Conservation (phyloP, 2,329 filamentous ascomycete species). For the Clathrospora elynae region DNA sequence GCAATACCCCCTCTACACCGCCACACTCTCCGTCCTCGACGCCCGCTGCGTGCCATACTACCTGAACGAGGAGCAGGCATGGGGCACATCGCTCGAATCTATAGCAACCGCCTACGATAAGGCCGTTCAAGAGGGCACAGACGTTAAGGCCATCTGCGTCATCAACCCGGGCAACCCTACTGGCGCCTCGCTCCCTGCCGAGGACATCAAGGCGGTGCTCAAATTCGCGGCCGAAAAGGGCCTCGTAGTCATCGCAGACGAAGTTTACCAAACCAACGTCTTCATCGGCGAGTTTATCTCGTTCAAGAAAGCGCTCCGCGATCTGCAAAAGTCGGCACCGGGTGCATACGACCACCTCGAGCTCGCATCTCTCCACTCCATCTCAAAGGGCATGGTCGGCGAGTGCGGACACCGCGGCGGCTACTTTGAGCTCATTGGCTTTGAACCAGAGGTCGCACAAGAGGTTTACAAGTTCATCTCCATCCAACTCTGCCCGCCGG, state of each 20-base stretch:
- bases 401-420: conserved; percentile 97
- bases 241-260: conserved; percentile 90
- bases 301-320: conserved; percentile 87
- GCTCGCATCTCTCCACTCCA: conserved; percentile 87
- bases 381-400: conserved; percentile 98
- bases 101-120: conserved; percentile 76
- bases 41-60: conserved; percentile 90
- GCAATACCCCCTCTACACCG: conserved; percentile 97
- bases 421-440: conserved; percentile 94
- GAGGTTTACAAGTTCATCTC: conserved; percentile 99
- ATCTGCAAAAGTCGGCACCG: conserved; percentile 70
- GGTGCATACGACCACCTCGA: conserved; percentile 84
- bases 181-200: conserved; percentile 78
- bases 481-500: conserved; percentile 94
- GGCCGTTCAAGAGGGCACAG: conserved; percentile 76
- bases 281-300: conserved; percentile 93
- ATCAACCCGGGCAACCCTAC: conserved; percentile 99
- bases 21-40: conserved; percentile 83
- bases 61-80: conserved; percentile 82
- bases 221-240: conserved; percentile 83
- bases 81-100: conserved; percentile 83
- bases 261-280: conserved; percentile 99
- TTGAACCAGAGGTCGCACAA: conserved; percentile 81
- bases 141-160: conserved; percentile 90
- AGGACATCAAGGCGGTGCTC: conserved; percentile 83